Base-by-base conservation (phyloP, 1,284 basidiomycete species). In the Moesziomyces sp. region DNA sequence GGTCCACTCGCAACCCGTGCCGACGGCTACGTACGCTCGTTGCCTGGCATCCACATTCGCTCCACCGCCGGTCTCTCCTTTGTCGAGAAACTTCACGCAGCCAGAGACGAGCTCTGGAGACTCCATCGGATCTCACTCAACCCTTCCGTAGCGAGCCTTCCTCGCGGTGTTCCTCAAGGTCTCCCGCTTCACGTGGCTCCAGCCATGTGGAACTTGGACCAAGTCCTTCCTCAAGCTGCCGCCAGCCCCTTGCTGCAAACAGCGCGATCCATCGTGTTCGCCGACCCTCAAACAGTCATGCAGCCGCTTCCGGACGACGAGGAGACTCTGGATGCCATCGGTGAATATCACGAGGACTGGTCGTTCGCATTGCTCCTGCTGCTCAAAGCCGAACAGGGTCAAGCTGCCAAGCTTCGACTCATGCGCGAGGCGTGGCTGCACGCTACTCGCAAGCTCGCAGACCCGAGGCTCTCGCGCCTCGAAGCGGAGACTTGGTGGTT, bases 161-260 rank as follows among this genome's bases (percentile, higher is more conserved):
- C 51, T 44, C 23, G 13, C n/a, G 51, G 51, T 18, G 13, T 52
- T 7, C 51, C 51, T 5, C 35, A 44, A 11, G 51, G 51, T 7
- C 24, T 52, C n/a, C 40, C 40, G 3, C 30, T 52, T 21, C 51
- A 52, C 8, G 24, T 52, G n/a, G 51, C 51, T 19, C 38, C 51
- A n/a, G 26, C 24, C 18, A 44, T 52, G 7, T 52, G 51, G 40
- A 28, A 45, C n/a, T 16, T 44, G 21, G 26, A 44, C 26, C 11
- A 44, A 3, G 28, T 52, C 26, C 24, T 52, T 21, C 38, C 35
- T n/a, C 8, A 19, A 52, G 24, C 26, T n/a, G 18, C 28, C 28
- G 35, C 13, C 8, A 24, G 48, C n/a, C n/a, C 30, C 9, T 13
- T 49, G 8, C 7, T 35, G 7, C 9, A 19, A 21, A 49, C n/a